phyloP scores from a whole-genome alignment of 2,329 filamentous ascomycete species.

The Xenoacremonium recifei region DNA sequence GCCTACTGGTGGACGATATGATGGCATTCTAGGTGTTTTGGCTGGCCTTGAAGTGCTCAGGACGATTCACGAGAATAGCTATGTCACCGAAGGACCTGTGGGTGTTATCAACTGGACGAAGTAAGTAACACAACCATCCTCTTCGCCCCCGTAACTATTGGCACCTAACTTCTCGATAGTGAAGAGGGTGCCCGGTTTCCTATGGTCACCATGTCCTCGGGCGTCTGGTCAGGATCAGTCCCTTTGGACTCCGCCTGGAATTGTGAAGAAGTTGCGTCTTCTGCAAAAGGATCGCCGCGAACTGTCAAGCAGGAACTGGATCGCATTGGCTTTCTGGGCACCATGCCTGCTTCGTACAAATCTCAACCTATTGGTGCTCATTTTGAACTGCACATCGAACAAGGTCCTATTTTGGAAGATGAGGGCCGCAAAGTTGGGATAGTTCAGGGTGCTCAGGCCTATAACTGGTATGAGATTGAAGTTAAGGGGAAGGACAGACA shows the following conservation, averaged over 20 bases:
- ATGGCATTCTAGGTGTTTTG: slow-evolving; percentile 73
- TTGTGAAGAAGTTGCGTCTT: slow-evolving; percentile 53
- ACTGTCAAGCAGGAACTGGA: slow-evolving; percentile 51
- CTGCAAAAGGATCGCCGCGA: too few species aligned
- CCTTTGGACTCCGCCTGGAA: slow-evolving; percentile 60
- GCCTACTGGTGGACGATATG: slow-evolving; percentile 65
- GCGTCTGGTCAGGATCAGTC: slow-evolving; percentile 72
- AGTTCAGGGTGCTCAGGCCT: slow-evolving; percentile 32
- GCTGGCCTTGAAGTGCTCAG: slow-evolving; percentile 72
- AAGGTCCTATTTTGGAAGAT: slow-evolving; percentile 70
- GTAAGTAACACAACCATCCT: slow-evolving; percentile 29
- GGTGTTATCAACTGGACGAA: slow-evolving; percentile 80
- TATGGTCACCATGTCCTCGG: slow-evolving; percentile 72
- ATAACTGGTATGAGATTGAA: slow-evolving; percentile 30
- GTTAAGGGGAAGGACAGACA: slow-evolving; percentile 26
- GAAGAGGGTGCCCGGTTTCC: slow-evolving; percentile 83
- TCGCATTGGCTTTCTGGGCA: slow-evolving; percentile 68
- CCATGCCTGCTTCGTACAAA: slow-evolving; percentile 23
- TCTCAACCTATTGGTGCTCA: slow-evolving; percentile 68
- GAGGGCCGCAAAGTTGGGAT: slow-evolving; percentile 27
- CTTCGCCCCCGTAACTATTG: background rate
- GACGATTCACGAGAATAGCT: slow-evolving; percentile 60
- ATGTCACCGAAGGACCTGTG: slow-evolving; percentile 68
- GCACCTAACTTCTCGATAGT: slow-evolving; percentile 33
- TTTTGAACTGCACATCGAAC: slow-evolving; percentile 82